A percentile compares a stretch with the other conserved stretches of the same genome.
phyloP scores from a whole-genome alignment of 495 filamentous ascomycete species.

The Choiromyces venosus region DNA sequence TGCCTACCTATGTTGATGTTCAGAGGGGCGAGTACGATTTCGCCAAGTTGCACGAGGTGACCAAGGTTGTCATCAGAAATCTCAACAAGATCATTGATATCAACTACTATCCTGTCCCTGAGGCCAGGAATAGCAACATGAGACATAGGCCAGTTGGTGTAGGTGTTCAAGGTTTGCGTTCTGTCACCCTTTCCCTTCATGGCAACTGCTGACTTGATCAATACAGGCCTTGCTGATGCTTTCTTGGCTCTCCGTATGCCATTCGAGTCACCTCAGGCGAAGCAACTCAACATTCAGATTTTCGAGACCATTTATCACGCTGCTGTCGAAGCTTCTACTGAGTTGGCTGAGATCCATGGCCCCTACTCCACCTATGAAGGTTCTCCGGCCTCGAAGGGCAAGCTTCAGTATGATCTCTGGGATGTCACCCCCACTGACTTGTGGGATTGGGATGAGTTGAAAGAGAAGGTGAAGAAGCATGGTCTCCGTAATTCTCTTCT shows the following conservation, averaged over 20 bases:
- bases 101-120: constrained; percentile 92
- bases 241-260: constrained; percentile 96
- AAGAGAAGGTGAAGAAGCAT: constrained; percentile 81
- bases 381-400: constrained; percentile 88
- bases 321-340: constrained; percentile 79
- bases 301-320: constrained; percentile 99
- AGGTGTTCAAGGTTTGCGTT: constrained; percentile 73
- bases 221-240: constrained; percentile 70
- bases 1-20: constrained; percentile 84
- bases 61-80: constrained; percentile 81
- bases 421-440: constrained; percentile 83
- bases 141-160: constrained; percentile 90
- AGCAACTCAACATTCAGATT: constrained; percentile 92
- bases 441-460: constrained; percentile 91
- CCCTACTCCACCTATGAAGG: constrained; percentile 86
- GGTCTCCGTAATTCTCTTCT: constrained; percentile 92
- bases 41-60: constrained; percentile 86
- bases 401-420: constrained; percentile 99
- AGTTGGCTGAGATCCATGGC: constrained; percentile 75
- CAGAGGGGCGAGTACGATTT: constrained; percentile 81
- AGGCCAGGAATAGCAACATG: constrained; percentile 92
- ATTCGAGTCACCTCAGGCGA: constrained; percentile 91
- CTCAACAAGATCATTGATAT: constrained; percentile 96
- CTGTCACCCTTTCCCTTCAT: not conserved
- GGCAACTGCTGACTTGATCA: constrained; percentile 5